Evolutionary conservation across 225 moss, liverwort and hornwort genomes (phyloP).

Genomic region (Takakia lepidozioides): DNA sequence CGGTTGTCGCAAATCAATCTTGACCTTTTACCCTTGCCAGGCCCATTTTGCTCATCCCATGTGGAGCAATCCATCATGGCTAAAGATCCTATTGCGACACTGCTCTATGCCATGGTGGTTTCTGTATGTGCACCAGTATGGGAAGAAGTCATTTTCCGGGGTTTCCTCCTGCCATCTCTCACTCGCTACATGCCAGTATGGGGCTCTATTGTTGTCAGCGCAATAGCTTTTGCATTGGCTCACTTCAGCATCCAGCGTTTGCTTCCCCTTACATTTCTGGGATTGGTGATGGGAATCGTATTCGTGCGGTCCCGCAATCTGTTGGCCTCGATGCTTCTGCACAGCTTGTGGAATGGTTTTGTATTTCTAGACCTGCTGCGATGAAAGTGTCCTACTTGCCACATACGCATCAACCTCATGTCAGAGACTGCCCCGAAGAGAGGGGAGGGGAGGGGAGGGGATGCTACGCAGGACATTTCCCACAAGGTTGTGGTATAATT

Average conservation of each 20-base stretch:
- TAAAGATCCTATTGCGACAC: slow-evolving; percentile 75
- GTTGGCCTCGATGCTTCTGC: slow-evolving; percentile 88
- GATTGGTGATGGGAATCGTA: slow-evolving; percentile 93
- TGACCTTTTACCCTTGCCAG: slow-evolving; percentile 71
- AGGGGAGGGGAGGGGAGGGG: too few relatives aligned
- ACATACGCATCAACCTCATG: too few relatives aligned
- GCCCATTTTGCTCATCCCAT: slow-evolving; percentile 49
- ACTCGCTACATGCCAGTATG: slow-evolving; percentile 81
- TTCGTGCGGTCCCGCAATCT: slow-evolving; percentile 88
- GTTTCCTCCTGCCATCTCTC: slow-evolving; percentile 80
- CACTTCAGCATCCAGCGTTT: slow-evolving; percentile 94
- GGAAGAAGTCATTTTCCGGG: slow-evolving; percentile 97
- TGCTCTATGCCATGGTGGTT: slow-evolving; percentile 86
- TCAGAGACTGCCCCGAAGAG: too few relatives aligned
- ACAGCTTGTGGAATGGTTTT: slow-evolving; percentile 98
- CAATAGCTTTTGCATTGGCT: slow-evolving; percentile 82
- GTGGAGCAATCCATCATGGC: slow-evolving; percentile 98
- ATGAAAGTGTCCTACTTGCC: too few relatives aligned
- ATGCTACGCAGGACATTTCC: too few relatives aligned
- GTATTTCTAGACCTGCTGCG: slow-evolving; percentile 86
- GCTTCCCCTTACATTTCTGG: slow-evolving; percentile 89
- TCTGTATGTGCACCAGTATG: slow-evolving; percentile 92
- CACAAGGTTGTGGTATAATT: too few relatives aligned
- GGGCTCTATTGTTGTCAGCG: slow-evolving; percentile 84
- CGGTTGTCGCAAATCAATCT: slow-evolving; percentile 85